A percentile compares a stretch with the other conserved stretches of the same genome.
Evolutionary conservation across 148 eudicot species (phyloP).

Genomic region (Amaranthus palmeri): DNA sequence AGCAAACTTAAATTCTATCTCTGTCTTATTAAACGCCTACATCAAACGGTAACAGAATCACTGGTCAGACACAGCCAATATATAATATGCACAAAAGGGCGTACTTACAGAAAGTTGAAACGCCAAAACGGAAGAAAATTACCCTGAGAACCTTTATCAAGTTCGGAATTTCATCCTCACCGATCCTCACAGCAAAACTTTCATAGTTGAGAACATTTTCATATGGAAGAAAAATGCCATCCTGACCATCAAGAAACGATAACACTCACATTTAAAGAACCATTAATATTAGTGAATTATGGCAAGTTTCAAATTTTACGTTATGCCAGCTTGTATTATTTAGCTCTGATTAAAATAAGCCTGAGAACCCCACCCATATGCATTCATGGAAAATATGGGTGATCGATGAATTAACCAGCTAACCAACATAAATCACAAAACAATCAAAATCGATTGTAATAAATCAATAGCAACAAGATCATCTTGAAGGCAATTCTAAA

Average conservation of each 20-base stretch:
- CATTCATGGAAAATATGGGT: neutral
- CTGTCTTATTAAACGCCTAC: constrained; percentile 81
- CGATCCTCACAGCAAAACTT: constrained; percentile 85
- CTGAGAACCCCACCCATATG: neutral
- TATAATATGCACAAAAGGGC: constrained; percentile 10
- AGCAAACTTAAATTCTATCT: constrained; percentile 67
- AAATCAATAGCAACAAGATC: neutral
- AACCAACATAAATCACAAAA: neutral
- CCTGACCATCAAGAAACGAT: constrained; percentile 34
- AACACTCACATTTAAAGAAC: neutral
- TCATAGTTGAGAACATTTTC: constrained; percentile 92
- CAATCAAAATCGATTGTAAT: neutral
- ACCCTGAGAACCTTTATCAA: constrained; percentile 74
- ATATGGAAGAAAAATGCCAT: constrained; percentile 88
- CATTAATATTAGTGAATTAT: neutral
- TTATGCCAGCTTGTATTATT: constrained; percentile 3
- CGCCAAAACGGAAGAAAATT: constrained; percentile 5
- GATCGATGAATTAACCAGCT: neutral
- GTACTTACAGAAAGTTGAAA: neutral
- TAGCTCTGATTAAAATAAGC: neutral
- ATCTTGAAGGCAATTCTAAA: no score
- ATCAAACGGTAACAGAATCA: constrained; percentile 9
- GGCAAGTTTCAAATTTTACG: neutral
- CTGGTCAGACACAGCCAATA: constrained; percentile 7
- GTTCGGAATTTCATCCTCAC: constrained; percentile 82